phyloP scores from a whole-genome alignment of 257 asterid species.

The Salvia splendens region DNA sequence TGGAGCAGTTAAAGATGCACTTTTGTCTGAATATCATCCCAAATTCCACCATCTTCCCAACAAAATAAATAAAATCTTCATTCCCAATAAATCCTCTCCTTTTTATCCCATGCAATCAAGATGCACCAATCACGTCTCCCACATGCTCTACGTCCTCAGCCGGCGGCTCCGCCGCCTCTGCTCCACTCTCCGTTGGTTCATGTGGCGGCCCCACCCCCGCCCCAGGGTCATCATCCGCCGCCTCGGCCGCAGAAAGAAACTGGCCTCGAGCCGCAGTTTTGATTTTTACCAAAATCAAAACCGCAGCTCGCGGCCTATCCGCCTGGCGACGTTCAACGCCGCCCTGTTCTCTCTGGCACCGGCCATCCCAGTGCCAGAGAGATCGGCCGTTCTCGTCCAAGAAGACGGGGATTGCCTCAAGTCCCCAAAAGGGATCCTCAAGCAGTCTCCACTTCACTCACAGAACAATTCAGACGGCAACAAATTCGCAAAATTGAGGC shows the following conservation, averaged over 20 bases:
- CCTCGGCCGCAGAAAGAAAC: conserved; percentile 39
- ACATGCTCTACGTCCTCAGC: conserved; percentile 48
- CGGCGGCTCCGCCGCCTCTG: conserved; percentile 54
- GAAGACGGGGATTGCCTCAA: conserved; percentile 33
- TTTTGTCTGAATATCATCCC: conserved; percentile 26
- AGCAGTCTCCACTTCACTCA: conserved; percentile 59
- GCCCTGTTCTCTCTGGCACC: conserved; percentile 94
- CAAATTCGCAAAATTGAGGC: conserved; percentile 39
- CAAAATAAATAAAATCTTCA: background rate
- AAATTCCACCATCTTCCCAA: conserved; percentile 29
- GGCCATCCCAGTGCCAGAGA: conserved; percentile 61
- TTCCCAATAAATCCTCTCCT: background rate
- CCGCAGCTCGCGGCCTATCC: conserved; percentile 43
- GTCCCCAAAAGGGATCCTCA: conserved; percentile 68
- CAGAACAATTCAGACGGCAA: background rate
- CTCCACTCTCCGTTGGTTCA: conserved; percentile 42
- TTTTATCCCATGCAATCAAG: conserved; percentile 45
- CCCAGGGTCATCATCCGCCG: conserved; percentile 63
- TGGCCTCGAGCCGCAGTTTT: background rate
- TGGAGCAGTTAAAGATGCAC: conserved; percentile 62
- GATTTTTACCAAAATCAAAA: background rate
- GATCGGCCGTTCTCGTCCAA: conserved; percentile 38
- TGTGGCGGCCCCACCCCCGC: conserved; percentile 51
- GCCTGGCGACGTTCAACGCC: conserved; percentile 85
- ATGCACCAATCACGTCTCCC: conserved; percentile 44